These are phyloP conservation scores for Stentor coeruleus DNA, from an alignment of 73 alveolate species.

Conservation along the genomic window DNA sequence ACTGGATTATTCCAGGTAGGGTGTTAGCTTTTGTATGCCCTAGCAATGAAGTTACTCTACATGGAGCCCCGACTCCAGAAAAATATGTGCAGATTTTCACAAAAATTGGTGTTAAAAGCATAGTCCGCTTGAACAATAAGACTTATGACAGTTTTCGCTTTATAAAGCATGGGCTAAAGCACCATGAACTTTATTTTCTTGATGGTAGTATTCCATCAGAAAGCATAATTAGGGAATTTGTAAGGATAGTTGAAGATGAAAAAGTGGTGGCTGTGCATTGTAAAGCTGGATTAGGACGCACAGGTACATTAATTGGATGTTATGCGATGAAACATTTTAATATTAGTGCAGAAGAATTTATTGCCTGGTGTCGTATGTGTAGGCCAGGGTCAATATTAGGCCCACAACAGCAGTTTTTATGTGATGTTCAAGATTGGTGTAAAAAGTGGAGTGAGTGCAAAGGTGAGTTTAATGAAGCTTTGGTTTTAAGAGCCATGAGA, in stretches of 20 bases:
- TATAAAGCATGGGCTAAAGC: slow-evolving; percentile 57
- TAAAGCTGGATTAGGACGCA: slow-evolving; percentile 88
- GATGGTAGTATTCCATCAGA: slow-evolving; percentile 78
- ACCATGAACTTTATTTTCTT: slow-evolving; percentile 56
- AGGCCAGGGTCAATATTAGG: slow-evolving; percentile 84
- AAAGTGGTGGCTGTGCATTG: slow-evolving; percentile 89
- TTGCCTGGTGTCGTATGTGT: slow-evolving; percentile 69
- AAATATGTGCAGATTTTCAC: slow-evolving; percentile 68
- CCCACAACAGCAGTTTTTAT: slow-evolving; percentile 57
- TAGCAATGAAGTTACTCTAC: slow-evolving; percentile 39
- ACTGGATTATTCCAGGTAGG: slow-evolving; percentile 55
- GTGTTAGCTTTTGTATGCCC: slow-evolving; percentile 33
- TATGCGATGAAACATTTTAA: slow-evolving; percentile 77
- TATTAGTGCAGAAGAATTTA: slow-evolving; percentile 71
- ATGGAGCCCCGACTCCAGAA: slow-evolving; percentile 64
- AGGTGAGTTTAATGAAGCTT: not conserved
- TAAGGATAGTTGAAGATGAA: slow-evolving; percentile 50
- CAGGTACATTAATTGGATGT: slow-evolving; percentile 82
- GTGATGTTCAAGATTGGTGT: too few relatives aligned
- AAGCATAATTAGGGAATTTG: slow-evolving; percentile 47
- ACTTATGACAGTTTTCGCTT: slow-evolving; percentile 48
- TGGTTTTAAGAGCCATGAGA: too few relatives aligned
- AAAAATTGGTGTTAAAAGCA: slow-evolving; percentile 49
- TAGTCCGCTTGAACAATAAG: slow-evolving; percentile 66
- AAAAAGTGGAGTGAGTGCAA: not conserved